Evolutionary conservation across 306 rosid species (phyloP).

Genomic region (Lagenaria siceraria): DNA sequence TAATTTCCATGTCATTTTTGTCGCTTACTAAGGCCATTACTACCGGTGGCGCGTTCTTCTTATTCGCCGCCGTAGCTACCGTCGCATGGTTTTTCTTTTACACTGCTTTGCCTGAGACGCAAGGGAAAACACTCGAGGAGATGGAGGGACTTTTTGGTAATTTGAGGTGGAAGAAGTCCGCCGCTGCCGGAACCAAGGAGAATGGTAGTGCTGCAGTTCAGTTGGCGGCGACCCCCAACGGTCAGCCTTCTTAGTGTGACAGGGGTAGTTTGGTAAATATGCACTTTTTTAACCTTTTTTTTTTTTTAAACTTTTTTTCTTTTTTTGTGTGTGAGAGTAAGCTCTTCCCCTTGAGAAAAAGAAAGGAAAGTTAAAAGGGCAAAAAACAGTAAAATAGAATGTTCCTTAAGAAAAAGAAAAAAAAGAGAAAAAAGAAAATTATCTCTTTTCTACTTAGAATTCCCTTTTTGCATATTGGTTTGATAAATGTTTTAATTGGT

Average conservation of each 20-base stretch:
- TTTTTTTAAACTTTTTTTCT: not conserved
- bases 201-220: slow-evolving; percentile 5
- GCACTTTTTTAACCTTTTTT: not conserved
- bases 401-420: not conserved
- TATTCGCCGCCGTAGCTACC: slow-evolving; percentile 15
- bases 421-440: no score
- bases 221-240: slow-evolving; percentile 10
- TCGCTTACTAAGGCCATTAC: slow-evolving; percentile 33
- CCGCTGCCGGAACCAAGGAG: not conserved
- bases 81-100: slow-evolving; percentile 40
- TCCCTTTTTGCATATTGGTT: no score
- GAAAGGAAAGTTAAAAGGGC: no score
- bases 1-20: slow-evolving; percentile 41
- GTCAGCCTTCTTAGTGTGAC: not conserved
- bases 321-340: not conserved
- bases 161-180: not conserved
- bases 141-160: slow-evolving; percentile 53
- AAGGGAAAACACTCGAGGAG: slow-evolving; percentile 47
- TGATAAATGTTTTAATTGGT: no score
- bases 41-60: slow-evolving; percentile 49
- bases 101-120: slow-evolving; percentile 42
- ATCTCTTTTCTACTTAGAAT: no score
- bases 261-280: slow-evolving; percentile 10
- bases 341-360: not conserved
- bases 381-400: not conserved